Evolutionary conservation across 768 basidiomycete genomes (phyloP), one percentile per base, ranked within the genome.

Genomic region (Candolleomyces aberdarensis): DNA sequence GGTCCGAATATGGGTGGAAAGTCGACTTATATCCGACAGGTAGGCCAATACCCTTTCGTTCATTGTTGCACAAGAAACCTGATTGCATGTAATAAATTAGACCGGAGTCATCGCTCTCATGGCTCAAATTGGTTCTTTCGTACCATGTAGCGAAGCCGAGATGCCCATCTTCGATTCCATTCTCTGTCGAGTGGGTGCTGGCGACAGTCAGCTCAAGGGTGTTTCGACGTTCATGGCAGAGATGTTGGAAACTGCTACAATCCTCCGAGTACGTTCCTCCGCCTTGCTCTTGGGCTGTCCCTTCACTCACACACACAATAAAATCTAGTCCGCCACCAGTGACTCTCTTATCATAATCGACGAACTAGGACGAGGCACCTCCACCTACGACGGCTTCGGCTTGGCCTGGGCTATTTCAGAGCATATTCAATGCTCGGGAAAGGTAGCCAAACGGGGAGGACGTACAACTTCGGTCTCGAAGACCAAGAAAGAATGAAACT

Each of bases 1-100:
- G 97, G 97, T 5, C 97, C 97, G 0, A 99, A 99, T 74, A 98
- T 98, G 92, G 97, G 97, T 56, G 97, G 97, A 62, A 99, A 99
- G 75, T 94, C 92, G 52, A 98, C 96, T 0, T 98, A 96, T 67
- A 96, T 98, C 66, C 90, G 94, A 50, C 92, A 95, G 77, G 91
- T 89, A 56, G 17, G 67, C 50, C 53, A 13, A 17, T 40, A 53
- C 26, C 43, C n/a, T n/a, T n/a, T n/a, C n/a, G n/a, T n/a, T n/a
- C n/a, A n/a, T n/a, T n/a, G n/a, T n/a, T n/a, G n/a, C n/a, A n/a
- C n/a, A n/a, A n/a, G n/a, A n/a, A n/a, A n/a, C n/a, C n/a, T n/a
- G n/a, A n/a, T n/a, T n/a, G n/a, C n/a, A n/a, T n/a, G n/a, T n/a
- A n/a, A n/a, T n/a, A n/a, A n/a, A 48, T 10, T 55, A 78, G 87